Conservation (phyloP, 345 rosid species). For the Fremontodendron californicum region DNA sequence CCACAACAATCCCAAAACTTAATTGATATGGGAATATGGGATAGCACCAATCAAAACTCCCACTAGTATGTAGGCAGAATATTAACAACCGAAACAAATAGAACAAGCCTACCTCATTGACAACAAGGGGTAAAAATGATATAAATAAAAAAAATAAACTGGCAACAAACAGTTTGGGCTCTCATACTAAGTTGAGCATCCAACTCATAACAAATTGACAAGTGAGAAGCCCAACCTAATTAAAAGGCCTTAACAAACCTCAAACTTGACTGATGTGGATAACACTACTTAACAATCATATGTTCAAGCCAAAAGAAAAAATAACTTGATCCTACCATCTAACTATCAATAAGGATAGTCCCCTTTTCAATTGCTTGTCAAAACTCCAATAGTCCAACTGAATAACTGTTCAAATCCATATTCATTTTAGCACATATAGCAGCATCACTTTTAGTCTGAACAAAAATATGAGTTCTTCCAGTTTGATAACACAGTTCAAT, state of each 20-base stretch:
- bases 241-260: background rate
- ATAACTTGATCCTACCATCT: background rate
- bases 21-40: background rate
- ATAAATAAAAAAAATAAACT: background rate
- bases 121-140: background rate
- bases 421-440: background rate
- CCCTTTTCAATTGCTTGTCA: background rate
- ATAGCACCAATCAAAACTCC: background rate
- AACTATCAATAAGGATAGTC: background rate
- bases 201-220: background rate
- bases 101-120: background rate
- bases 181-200: background rate
- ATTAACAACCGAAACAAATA: background rate
- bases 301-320: background rate
- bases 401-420: background rate
- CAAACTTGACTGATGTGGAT: background rate
- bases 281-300: background rate
- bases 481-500: conserved; percentile 11
- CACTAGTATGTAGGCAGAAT: background rate
- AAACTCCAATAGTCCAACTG: background rate
- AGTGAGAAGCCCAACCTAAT: background rate
- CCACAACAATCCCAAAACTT: background rate
- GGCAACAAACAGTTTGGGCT: background rate
- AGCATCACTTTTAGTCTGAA: background rate
- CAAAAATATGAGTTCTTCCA: background rate